Evolutionary conservation across 2,329 filamentous ascomycete species (phyloP).

Genomic region (Colletotrichum tabaci): DNA sequence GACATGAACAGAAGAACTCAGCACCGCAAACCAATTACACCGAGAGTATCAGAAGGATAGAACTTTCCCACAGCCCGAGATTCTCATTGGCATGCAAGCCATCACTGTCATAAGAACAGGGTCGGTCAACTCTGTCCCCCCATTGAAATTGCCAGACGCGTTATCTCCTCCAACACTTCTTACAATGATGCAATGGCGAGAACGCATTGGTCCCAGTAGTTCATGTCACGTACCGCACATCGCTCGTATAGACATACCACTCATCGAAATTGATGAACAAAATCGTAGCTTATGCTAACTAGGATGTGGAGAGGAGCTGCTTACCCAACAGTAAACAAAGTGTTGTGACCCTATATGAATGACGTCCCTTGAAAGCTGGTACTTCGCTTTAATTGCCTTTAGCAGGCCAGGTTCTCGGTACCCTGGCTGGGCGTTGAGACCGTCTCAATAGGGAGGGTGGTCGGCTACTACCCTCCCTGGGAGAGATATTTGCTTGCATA

Average conservation of each 20-base stretch:
- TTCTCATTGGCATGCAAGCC: neutral
- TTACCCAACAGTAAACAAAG: neutral
- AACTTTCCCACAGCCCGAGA: neutral
- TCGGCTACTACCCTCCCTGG: too few relatives aligned
- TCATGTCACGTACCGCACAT: too few relatives aligned
- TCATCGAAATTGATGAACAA: too few relatives aligned
- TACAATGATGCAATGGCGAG: neutral
- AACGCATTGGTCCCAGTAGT: too few relatives aligned
- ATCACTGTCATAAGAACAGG: too few relatives aligned
- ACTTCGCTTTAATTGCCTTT: slow-evolving; percentile 19
- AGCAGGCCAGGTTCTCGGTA: slow-evolving; percentile 23
- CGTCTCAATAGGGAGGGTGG: neutral
- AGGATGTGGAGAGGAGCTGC: too few relatives aligned
- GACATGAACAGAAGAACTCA: neutral
- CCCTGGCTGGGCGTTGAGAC: slow-evolving; percentile 1
- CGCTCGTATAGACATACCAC: too few relatives aligned
- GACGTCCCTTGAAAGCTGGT: neutral
- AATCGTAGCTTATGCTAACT: neutral
- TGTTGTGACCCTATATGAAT: slow-evolving; percentile 10
- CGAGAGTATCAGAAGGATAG: neutral
- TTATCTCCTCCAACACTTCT: neutral
- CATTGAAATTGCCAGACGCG: too few relatives aligned
- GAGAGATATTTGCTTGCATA: neutral
- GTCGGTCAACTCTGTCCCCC: neutral
- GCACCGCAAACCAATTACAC: neutral